These are phyloP conservation scores for Ceratocystis variospora DNA, from an alignment of 2,329 filamentous ascomycete genomes.

Conservation along the genomic window DNA sequence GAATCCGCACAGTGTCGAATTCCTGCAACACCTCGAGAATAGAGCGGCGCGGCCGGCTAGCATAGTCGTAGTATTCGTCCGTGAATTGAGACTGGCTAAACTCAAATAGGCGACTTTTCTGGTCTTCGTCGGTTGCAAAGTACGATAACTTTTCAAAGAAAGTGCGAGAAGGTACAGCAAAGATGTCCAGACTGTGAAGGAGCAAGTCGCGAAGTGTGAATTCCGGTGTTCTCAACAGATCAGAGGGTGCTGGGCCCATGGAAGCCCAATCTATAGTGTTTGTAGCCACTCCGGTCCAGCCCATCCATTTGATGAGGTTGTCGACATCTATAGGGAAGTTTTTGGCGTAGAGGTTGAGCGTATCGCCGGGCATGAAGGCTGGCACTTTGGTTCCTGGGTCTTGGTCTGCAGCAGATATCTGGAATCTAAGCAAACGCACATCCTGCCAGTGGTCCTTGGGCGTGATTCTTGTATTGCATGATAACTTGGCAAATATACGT, in stretches of 20 bases:
- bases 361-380: conserved; percentile 56
- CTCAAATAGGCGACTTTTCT: conserved; percentile 70
- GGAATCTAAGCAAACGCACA: conserved; percentile 64
- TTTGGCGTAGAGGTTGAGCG: conserved; percentile 70
- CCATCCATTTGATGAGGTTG: conserved; percentile 62
- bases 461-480: conserved; percentile 59
- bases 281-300: conserved; percentile 63
- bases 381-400: conserved; percentile 20
- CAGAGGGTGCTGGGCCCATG: conserved; percentile 8
- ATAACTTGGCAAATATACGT: conserved; percentile 35
- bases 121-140: conserved; percentile 56
- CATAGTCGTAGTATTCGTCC: conserved; percentile 93
- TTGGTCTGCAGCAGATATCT: conserved; percentile 25
- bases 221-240: conserved; percentile 1
- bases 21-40: conserved; percentile 89
- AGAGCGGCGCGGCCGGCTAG: conserved; percentile 73
- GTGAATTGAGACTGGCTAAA: conserved; percentile 67
- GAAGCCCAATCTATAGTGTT: conserved; percentile 36
- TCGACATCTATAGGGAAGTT: conserved; percentile 76
- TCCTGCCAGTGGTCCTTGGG: conserved; percentile 78
- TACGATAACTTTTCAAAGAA: conserved; percentile 72
- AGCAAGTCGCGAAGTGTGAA: conserved; percentile 61
- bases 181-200: conserved; percentile 75
- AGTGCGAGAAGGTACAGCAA: conserved; percentile 70
- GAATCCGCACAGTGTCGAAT: conserved; percentile 71